A percentile compares a stretch with the other conserved stretches of the same genome.
These are phyloP conservation scores for Lachancea waltii DNA, from an alignment of 805 yeast species.

Conservation along the genomic window DNA sequence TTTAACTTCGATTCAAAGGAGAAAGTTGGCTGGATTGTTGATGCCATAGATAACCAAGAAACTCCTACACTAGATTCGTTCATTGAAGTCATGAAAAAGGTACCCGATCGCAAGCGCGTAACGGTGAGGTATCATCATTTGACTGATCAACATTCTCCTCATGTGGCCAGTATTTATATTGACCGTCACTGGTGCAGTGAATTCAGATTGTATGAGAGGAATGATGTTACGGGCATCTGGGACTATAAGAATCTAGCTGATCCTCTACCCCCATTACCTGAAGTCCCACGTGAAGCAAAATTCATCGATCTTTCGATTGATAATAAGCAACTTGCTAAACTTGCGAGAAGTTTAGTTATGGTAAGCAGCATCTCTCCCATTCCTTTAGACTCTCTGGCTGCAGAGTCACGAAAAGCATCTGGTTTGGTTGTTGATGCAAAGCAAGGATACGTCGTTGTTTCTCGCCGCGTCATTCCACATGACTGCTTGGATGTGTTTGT, in stretches of 20 bases:
- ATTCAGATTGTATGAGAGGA: constrained; percentile 61
- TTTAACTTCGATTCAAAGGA: constrained; percentile 56
- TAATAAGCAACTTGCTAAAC: constrained; percentile 43
- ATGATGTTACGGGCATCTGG: constrained; percentile 53
- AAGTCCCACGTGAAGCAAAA: constrained; percentile 57
- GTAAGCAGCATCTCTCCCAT: constrained; percentile 61
- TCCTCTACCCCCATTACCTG: constrained; percentile 49
- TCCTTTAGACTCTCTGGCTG: constrained; percentile 69
- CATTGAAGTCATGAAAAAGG: constrained; percentile 65
- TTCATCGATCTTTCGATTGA: constrained; percentile 64
- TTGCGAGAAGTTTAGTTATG: constrained; percentile 65
- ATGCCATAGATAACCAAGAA: constrained; percentile 65
- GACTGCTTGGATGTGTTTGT: constrained; percentile 64
- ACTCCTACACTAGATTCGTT: constrained; percentile 72
- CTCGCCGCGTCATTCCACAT: constrained; percentile 76
- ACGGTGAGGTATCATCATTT: constrained; percentile 63
- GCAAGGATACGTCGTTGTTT: constrained; percentile 71
- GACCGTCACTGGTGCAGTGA: constrained; percentile 82
- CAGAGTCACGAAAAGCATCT: constrained; percentile 53
- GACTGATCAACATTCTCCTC: constrained; percentile 71
- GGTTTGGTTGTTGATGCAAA: constrained; percentile 80
- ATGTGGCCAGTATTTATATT: constrained; percentile 57
- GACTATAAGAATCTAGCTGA: constrained; percentile 45
- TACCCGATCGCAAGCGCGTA: constrained; percentile 73
- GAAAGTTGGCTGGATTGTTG: constrained; percentile 73